Conservation (phyloP, 164 flowering plant genomes). For the Cinnamomum chago region DNA sequence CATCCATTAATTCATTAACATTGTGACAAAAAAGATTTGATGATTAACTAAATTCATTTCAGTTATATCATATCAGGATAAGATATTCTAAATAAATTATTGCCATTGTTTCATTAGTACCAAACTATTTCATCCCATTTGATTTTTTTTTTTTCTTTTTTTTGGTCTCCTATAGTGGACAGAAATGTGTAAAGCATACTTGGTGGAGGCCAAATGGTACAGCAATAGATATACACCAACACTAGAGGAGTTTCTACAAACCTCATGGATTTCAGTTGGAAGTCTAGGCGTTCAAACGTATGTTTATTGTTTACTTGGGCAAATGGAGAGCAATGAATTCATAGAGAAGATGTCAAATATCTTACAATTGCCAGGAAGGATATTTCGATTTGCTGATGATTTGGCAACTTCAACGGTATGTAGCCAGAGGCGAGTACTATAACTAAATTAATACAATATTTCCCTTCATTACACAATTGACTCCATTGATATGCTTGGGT, state of each 20-base stretch:
- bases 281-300: conserved; percentile 28
- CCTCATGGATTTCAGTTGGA: conserved; percentile 44
- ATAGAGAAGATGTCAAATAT: conserved; percentile 14
- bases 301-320: conserved; percentile 18
- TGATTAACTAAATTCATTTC: too few species aligned
- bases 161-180: conserved; percentile 30
- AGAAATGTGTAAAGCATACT: conserved; percentile 34
- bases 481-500: too few species aligned
- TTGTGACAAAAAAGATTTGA: too few species aligned
- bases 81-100: too few species aligned
- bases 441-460: too few species aligned
- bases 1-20: too few species aligned
- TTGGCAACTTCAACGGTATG: conserved; percentile 32
- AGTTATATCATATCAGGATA: too few species aligned
- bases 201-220: conserved; percentile 53
- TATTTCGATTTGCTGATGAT: conserved; percentile 34
- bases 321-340: conserved; percentile 12
- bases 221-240: conserved; percentile 32
- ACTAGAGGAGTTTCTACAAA: conserved; percentile 35
- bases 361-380: conserved; percentile 14
- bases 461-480: too few species aligned
- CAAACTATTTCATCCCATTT: too few species aligned
- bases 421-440: background rate
- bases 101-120: too few species aligned
- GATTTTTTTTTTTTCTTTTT: too few species aligned